Evolutionary conservation across 169 alveolate species (phyloP).

Genomic region (Plasmodium inui): DNA sequence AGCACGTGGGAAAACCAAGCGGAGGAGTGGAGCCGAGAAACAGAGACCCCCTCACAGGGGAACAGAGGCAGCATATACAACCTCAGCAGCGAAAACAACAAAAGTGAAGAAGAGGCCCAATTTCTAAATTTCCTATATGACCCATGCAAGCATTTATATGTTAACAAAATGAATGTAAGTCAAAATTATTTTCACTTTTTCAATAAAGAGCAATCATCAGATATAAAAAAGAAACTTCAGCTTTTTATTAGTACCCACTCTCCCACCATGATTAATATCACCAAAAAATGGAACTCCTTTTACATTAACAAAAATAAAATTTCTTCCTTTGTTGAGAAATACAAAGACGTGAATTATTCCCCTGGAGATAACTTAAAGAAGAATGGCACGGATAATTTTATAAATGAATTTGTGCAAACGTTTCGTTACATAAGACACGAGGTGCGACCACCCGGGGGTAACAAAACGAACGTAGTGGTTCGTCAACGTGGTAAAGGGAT

Average conservation of each 20-base stretch:
- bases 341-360: conserved; percentile 7
- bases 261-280: conserved; percentile 59
- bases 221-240: conserved; percentile 45
- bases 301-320: conserved; percentile 48
- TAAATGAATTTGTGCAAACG: conserved; percentile 35
- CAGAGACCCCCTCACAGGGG: neutral
- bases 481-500: neutral
- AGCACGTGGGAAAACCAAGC: neutral
- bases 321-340: conserved; percentile 42
- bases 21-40: neutral
- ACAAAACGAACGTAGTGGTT: neutral
- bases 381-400: conserved; percentile 50
- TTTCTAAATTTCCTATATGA: conserved; percentile 43
- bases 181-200: conserved; percentile 50
- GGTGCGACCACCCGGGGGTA: neutral
- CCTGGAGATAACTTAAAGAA: conserved; percentile 27
- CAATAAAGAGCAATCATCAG: conserved; percentile 22
- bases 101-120: conserved; percentile 30
- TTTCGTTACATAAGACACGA: neutral
- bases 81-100: neutral
- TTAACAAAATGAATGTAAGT: neutral
- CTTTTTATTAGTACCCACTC: conserved; percentile 66
- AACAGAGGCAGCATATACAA: neutral
- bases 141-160: conserved; percentile 56
- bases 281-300: conserved; percentile 53